These are phyloP conservation scores for Prorocentrum cordatum DNA, from an alignment of 169 alveolate species.

Conservation along the genomic window DNA sequence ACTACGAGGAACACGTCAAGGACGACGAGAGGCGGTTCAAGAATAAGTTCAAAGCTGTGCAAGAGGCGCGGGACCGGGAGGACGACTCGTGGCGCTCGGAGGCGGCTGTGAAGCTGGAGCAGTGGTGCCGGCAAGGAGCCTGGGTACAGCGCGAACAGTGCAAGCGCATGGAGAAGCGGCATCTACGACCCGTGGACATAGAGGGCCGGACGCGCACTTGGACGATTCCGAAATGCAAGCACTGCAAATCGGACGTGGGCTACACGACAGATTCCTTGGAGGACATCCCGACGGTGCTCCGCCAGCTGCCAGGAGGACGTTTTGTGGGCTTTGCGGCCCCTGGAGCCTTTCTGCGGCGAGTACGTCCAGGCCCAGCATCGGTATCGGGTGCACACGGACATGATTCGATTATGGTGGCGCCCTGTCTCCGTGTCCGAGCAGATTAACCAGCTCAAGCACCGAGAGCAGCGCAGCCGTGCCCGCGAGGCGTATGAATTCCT, in stretches of 20 bases:
- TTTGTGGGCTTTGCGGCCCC: conserved; percentile 2
- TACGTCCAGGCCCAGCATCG: not conserved
- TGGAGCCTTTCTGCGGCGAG: not conserved
- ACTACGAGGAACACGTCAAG: not conserved
- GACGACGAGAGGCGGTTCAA: not conserved
- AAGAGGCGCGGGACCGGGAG: not conserved
- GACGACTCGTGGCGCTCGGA: not conserved
- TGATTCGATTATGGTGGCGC: conserved; percentile 18
- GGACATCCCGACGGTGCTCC: not conserved
- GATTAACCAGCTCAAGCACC: not conserved
- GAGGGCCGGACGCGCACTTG: not conserved
- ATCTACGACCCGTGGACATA: not conserved
- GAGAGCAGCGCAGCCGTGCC: not conserved
- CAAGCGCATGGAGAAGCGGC: conserved; percentile 5
- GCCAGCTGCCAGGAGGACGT: not conserved
- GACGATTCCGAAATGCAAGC: not conserved
- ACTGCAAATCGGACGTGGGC: not conserved
- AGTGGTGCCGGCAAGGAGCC: not conserved
- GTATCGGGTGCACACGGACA: conserved; percentile 11
- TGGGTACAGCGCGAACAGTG: not conserved
- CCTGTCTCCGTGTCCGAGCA: not conserved
- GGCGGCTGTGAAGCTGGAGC: not conserved
- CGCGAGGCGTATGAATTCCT: not conserved
- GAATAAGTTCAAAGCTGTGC: not conserved
- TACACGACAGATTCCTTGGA: not conserved